Conservation (phyloP, 768 basidiomycete species). For the Kwoniella shandongensis region DNA sequence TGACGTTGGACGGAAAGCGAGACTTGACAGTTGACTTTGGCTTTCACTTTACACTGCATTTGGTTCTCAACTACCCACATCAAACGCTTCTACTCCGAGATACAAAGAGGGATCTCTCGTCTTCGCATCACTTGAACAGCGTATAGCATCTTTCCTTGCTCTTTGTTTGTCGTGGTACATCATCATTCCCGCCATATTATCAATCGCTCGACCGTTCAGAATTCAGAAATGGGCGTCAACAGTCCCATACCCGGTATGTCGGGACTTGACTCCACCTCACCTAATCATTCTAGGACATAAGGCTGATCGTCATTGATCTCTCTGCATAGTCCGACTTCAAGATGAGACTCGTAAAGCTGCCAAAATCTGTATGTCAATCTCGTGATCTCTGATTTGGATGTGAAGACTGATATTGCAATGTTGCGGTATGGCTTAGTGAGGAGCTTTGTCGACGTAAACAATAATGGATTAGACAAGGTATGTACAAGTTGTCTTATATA, state of each 20-base stretch:
- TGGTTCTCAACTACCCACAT: too few relatives aligned
- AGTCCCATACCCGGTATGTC: constrained; percentile 33
- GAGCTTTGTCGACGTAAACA: constrained; percentile 75
- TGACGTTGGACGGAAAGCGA: too few relatives aligned
- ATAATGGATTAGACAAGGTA: constrained; percentile 81
- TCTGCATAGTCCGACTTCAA: constrained; percentile 59
- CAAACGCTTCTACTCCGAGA: too few relatives aligned
- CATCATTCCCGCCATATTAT: neutral
- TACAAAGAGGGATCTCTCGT: too few relatives aligned
- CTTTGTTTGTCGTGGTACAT: too few relatives aligned
- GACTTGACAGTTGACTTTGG: too few relatives aligned
- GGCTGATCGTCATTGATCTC: neutral
- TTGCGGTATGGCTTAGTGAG: constrained; percentile 59
- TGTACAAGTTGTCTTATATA: constrained; percentile 1
- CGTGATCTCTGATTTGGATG: neutral
- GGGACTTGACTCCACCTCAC: neutral
- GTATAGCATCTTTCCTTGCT: too few relatives aligned
- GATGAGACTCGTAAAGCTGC: constrained; percentile 86
- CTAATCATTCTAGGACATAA: neutral
- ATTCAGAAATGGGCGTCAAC: constrained; percentile 24
- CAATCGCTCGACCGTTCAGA: neutral
- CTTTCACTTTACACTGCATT: too few relatives aligned
- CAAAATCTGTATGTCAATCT: constrained; percentile 68
- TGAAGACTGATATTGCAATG: neutral
- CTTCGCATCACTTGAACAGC: too few relatives aligned